phyloP scores from a whole-genome alignment of 2,329 filamentous ascomycete genomes.

The Pestalotiopsis sp. region DNA sequence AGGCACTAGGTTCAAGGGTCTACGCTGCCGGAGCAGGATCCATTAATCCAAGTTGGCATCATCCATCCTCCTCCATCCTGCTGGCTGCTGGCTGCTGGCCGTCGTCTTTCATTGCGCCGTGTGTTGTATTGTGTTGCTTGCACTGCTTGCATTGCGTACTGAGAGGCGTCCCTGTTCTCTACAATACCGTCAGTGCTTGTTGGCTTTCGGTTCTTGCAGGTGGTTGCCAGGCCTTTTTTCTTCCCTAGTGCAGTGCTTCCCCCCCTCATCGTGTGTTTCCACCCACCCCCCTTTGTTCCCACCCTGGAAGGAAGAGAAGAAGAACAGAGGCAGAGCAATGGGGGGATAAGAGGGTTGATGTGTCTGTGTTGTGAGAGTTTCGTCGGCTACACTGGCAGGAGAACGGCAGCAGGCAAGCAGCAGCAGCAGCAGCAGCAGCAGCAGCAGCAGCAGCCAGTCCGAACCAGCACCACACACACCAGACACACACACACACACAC shows the following conservation, averaged over 20 bases:
- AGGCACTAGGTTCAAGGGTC: neutral
- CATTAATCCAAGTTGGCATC: neutral
- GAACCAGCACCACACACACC: neutral
- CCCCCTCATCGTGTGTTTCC: neutral
- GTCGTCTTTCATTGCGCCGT: neutral
- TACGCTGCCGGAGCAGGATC: neutral
- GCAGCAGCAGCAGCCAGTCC: neutral
- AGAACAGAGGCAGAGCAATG: neutral
- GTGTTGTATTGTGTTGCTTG: neutral
- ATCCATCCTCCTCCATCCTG: neutral
- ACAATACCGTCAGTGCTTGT: neutral
- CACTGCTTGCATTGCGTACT: neutral
- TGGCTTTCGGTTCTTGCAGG: neutral
- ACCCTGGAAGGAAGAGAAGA: neutral
- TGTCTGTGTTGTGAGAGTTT: neutral
- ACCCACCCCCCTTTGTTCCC: neutral
- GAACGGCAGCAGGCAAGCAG: neutral
- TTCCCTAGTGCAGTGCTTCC: neutral
- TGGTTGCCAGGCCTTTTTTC: neutral
- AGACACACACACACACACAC: neutral
- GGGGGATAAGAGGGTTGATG: neutral
- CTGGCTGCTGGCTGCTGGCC: neutral
- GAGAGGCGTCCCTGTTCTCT: neutral
- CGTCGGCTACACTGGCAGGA: neutral
- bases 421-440: neutral